These are phyloP conservation scores for Parafenestella ontariensis DNA, from an alignment of 2,329 filamentous ascomycete species.

Conservation along the genomic window DNA sequence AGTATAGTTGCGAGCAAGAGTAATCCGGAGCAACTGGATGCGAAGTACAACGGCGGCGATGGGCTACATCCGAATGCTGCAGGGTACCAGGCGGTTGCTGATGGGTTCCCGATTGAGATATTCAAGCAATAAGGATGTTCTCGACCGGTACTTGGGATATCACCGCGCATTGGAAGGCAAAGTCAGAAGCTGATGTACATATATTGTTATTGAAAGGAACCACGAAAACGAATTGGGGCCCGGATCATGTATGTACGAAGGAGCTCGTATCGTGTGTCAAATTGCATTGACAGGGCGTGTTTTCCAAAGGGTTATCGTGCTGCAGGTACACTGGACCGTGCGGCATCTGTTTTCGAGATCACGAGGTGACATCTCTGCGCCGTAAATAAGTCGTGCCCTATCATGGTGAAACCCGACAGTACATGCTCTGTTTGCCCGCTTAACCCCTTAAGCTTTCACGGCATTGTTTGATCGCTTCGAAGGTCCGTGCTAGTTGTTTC, in stretches of 20 bases:
- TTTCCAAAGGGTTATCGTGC: neutral
- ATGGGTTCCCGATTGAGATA: slow-evolving; percentile 63
- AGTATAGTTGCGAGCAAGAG: slow-evolving; percentile 60
- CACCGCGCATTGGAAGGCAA: neutral
- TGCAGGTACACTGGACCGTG: neutral
- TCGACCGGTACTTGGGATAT: neutral
- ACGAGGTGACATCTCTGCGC: neutral
- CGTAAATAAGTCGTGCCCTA: neutral
- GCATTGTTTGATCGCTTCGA: slow-evolving; percentile 1
- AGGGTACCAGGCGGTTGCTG: slow-evolving; percentile 67
- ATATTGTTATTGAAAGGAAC: neutral
- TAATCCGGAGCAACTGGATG: slow-evolving; percentile 55
- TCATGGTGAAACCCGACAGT: slow-evolving; percentile 5
- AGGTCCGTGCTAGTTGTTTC: slow-evolving; percentile 1
- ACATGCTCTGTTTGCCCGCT: slow-evolving; percentile 1
- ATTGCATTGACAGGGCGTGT: too few relatives aligned
- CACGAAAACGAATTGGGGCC: neutral
- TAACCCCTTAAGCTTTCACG: slow-evolving; percentile 8
- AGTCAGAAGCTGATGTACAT: neutral
- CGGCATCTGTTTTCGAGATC: neutral
- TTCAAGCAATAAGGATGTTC: slow-evolving; percentile 45
- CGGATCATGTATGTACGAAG: too few relatives aligned
- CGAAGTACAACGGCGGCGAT: slow-evolving; percentile 66
- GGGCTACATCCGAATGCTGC: slow-evolving; percentile 68
- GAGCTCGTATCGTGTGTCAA: too few relatives aligned